Evolutionary conservation across 345 rosid species (phyloP).

Genomic region (Citrus inodora): DNA sequence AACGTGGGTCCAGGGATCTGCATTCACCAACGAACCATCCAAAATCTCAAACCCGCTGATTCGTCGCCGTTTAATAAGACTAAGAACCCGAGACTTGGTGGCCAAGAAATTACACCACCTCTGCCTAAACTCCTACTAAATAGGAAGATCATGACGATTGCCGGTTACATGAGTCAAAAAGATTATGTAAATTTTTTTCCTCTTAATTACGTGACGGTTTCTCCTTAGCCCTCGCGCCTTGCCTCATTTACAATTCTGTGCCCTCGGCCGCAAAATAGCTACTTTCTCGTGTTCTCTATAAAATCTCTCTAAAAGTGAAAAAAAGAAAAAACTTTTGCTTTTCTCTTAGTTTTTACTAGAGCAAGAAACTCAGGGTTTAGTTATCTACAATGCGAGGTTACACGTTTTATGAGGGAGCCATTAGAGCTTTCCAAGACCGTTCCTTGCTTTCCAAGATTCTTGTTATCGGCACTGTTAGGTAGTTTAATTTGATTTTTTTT

Average conservation of each 20-base stretch:
- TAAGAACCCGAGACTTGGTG: neutral
- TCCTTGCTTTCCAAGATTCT: constrained; percentile 53
- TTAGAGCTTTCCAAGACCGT: constrained; percentile 33
- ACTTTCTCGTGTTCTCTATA: constrained; percentile 18
- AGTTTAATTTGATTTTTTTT: neutral
- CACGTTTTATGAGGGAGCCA: constrained; percentile 38
- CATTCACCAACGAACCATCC: no score
- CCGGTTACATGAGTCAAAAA: neutral
- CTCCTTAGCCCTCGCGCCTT: neutral
- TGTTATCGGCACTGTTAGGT: constrained; percentile 47
- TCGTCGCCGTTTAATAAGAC: no score
- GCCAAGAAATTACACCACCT: neutral
- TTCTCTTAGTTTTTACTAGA: neutral
- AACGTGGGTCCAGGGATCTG: neutral
- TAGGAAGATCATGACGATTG: neutral
- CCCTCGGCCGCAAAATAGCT: neutral
- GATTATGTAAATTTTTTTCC: no score
- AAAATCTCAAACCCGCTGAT: no score
- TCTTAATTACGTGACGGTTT: neutral
- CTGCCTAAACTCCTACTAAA: neutral
- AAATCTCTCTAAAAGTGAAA: neutral
- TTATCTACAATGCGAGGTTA: constrained; percentile 29
- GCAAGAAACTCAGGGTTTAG: neutral
- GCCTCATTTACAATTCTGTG: neutral
- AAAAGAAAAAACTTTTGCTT: neutral